Conservation (phyloP, 306 rosid genomes). For the Cucurbita pepo region DNA sequence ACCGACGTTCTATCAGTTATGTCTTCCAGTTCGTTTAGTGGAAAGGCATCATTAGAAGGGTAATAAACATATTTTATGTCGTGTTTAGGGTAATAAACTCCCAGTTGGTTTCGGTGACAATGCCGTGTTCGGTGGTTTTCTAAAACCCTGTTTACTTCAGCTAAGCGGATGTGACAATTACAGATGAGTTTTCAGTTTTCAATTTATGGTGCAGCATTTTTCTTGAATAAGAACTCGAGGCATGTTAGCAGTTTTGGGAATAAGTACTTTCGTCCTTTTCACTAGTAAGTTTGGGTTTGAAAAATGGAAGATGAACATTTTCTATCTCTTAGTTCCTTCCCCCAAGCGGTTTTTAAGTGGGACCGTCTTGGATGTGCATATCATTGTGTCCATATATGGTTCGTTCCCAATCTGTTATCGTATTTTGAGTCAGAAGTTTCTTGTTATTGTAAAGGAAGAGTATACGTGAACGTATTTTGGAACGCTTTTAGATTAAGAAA, state of each 20-base stretch:
- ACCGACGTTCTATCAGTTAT: slow-evolving; percentile 70
- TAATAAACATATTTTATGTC: background rate
- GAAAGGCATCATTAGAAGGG: slow-evolving; percentile 14
- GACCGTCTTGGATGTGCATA: too few species aligned
- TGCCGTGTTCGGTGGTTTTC: background rate
- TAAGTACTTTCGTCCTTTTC: background rate
- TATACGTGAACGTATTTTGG: too few species aligned
- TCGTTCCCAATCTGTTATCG: too few species aligned
- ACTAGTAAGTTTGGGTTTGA: background rate
- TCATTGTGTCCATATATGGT: background rate
- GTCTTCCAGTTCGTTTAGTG: slow-evolving; percentile 36
- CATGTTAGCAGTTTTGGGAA: background rate
- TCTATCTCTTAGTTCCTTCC: too few species aligned
- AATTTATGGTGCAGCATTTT: background rate
- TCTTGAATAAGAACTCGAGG: background rate
- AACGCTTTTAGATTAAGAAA: too few species aligned
- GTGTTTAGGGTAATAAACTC: too few species aligned
- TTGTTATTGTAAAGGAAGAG: too few species aligned
- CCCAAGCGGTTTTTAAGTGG: too few species aligned
- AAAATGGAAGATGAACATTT: background rate
- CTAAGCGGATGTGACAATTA: too few species aligned
- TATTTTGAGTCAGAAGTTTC: too few species aligned
- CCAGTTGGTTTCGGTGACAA: background rate
- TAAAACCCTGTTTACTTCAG: background rate
- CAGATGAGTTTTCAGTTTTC: background rate